Evolutionary conservation across 2,329 filamentous ascomycete species (phyloP).

Genomic region (Colletotrichum sansevieriae): DNA sequence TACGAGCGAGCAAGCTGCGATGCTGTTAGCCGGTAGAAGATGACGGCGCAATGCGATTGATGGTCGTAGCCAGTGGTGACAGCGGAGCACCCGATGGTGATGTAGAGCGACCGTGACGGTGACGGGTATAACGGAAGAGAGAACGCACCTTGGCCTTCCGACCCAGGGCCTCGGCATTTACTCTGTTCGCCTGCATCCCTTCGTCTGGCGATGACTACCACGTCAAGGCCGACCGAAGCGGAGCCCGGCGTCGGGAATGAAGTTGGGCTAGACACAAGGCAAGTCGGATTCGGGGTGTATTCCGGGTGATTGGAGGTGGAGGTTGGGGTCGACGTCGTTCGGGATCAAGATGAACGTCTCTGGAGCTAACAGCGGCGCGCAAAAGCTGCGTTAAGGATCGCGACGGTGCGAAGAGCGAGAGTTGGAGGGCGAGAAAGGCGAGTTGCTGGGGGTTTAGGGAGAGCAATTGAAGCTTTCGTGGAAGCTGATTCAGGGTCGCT

Average conservation of each 20-base stretch:
- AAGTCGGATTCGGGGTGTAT: constrained; percentile 7
- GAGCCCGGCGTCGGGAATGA: constrained; percentile 19
- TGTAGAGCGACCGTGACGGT: neutral
- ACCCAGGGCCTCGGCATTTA: constrained; percentile 69
- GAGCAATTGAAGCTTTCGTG: constrained; percentile 31
- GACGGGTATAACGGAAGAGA: neutral
- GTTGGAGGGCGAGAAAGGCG: neutral
- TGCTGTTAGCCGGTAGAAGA: neutral
- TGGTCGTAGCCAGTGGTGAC: neutral
- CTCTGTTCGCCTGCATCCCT: constrained; percentile 68
- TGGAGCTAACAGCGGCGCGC: constrained; percentile 25
- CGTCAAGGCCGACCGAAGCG: constrained; percentile 38
- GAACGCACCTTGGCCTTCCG: constrained; percentile 71
- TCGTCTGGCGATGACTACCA: constrained; percentile 43
- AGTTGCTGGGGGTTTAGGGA: neutral
- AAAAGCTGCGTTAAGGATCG: constrained; percentile 25
- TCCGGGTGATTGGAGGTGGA: constrained; percentile 4
- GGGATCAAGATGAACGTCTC: constrained; percentile 20
- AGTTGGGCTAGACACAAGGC: neutral
- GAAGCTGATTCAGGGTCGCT: constrained; percentile 7
- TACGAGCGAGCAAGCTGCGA: constrained; percentile 93
- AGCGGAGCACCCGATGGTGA: neutral
- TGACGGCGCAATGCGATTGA: constrained; percentile 14
- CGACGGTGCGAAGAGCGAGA: neutral
- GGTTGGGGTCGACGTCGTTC: no score